Base-by-base conservation (phyloP, 164 flowering plant species). In the Aristolochia fimbriata region DNA sequence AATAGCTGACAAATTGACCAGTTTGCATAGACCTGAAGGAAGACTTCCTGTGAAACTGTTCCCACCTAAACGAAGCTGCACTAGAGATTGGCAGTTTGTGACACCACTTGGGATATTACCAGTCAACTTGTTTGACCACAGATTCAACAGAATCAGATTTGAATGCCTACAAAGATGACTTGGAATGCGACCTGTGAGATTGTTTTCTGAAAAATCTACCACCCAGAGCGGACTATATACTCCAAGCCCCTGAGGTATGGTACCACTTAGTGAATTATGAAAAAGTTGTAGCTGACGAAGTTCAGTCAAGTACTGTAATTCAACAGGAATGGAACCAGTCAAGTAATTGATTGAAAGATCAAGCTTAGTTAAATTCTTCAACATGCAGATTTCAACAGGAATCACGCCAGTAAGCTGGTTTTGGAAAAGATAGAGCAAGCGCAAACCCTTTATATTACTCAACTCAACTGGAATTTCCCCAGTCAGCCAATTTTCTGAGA, bases 381-480 rank as follows among this genome's bases (percentile, higher is more conserved):
- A 74, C 61, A 25, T 71, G 48, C 81, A 62, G 19, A 90, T 68
- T 75, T 83, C 93, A 33, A 60, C 57, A n/a, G 99, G 99, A 66
- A 94, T 91, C 23, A 71, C 68, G 63, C 99, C 99, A 0, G 76
- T 80, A 21, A 94, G 83, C 75, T 78, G 74, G 63, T 94, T 94
- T 72, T 85, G 75, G 68, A 91, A 94, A 51, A 94, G 83, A 64
- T 80, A 73, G 21, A 94, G 81, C 27, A 91, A 71, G 14, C 31
- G 27, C 21, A 94, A 65, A 60, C 78, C 79, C 58, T 70, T 78
- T 62, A 91, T 80, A 37, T 74, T 74, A 63, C 89, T 65, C 24
- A 94, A 51, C 78, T 94, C 97, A 10, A 51, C 14, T 16, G 97
- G 99, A 47, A 94, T 86, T 65, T 75, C 86, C 50, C 99, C 99